Evolutionary conservation across 331 rosid genomes (phyloP).

Genomic region (Malus hybrid): DNA sequence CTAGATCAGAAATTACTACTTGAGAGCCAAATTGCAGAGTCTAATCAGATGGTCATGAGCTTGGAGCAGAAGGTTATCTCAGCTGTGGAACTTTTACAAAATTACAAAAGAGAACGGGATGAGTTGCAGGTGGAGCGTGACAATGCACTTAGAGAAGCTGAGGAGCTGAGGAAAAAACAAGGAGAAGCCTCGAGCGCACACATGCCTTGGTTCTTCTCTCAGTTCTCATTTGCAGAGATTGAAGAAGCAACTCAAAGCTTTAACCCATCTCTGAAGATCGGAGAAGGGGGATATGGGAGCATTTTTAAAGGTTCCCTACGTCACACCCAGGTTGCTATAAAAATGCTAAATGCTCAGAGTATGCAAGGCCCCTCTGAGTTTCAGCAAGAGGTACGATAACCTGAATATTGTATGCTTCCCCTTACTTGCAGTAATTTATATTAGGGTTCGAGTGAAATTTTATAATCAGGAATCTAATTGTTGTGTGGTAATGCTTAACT

Average conservation of each 20-base stretch:
- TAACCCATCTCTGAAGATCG: conserved; percentile 58
- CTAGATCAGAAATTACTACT: conserved; percentile 34
- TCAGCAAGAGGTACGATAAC: conserved; percentile 70
- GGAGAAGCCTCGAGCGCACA: conserved; percentile 37
- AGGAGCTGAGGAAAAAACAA: conserved; percentile 55
- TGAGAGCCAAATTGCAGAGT: conserved; percentile 52
- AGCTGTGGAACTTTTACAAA: conserved; percentile 40
- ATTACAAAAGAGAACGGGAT: conserved; percentile 57
- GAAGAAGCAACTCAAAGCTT: conserved; percentile 64
- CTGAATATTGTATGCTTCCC: background rate
- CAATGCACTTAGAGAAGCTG: conserved; percentile 58
- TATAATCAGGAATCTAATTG: background rate
- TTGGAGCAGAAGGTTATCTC: conserved; percentile 48
- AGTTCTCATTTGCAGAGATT: conserved; percentile 62
- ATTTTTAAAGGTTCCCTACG: conserved; percentile 61
- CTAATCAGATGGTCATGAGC: conserved; percentile 34
- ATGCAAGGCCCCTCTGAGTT: conserved; percentile 72
- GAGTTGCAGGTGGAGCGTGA: conserved; percentile 52
- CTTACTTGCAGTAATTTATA: background rate
- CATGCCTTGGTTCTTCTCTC: conserved; percentile 43
- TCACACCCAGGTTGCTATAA: conserved; percentile 81
- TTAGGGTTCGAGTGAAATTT: background rate
- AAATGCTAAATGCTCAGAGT: conserved; percentile 40
- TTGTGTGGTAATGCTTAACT: background rate
- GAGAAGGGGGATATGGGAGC: conserved; percentile 94